Conservation (phyloP, 352 stramenopile species). For the Blastocystis sp. region DNA sequence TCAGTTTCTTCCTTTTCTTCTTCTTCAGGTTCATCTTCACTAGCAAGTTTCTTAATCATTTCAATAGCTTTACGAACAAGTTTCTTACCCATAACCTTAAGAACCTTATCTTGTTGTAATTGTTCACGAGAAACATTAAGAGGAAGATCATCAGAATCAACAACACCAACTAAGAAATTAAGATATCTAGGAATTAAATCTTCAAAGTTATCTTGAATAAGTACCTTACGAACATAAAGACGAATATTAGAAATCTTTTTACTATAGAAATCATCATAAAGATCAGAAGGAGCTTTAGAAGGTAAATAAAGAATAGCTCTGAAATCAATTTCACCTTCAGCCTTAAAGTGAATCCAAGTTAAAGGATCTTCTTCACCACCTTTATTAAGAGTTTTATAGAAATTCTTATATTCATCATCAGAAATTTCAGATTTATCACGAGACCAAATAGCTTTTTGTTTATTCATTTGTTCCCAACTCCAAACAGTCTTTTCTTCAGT, state of each 20-base stretch:
- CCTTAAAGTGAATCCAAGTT: conserved; percentile 96
- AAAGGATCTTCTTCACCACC: conserved; percentile 56
- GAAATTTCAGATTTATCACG: conserved; percentile 78
- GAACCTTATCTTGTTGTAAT: conserved; percentile 93
- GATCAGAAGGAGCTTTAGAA: conserved; percentile 55
- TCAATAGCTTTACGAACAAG: conserved; percentile 95
- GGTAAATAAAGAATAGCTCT: conserved; percentile 94
- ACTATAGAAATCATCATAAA: conserved; percentile 69
- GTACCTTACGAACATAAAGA: conserved; percentile 93
- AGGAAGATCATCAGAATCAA: conserved; percentile 93
- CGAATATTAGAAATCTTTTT: conserved; percentile 69
- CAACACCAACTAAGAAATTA: conserved; percentile 92
- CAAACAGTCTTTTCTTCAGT: conserved; percentile 75
- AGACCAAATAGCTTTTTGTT: conserved; percentile 88
- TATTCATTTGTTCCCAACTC: conserved; percentile 84
- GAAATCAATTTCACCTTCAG: conserved; percentile 97
- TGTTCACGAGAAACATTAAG: conserved; percentile 97
- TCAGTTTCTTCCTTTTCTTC: conserved; percentile 46
- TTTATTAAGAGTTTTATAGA: conserved; percentile 79
- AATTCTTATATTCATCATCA: conserved; percentile 92
- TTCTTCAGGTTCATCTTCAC: conserved; percentile 44
- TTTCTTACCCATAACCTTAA: conserved; percentile 98
- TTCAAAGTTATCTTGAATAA: conserved; percentile 91
- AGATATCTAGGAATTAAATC: conserved; percentile 90
- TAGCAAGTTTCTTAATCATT: conserved; percentile 78